Evolutionary conservation across 495 filamentous ascomycete species (phyloP).

Genomic region (Lentithecium fluviatile): DNA sequence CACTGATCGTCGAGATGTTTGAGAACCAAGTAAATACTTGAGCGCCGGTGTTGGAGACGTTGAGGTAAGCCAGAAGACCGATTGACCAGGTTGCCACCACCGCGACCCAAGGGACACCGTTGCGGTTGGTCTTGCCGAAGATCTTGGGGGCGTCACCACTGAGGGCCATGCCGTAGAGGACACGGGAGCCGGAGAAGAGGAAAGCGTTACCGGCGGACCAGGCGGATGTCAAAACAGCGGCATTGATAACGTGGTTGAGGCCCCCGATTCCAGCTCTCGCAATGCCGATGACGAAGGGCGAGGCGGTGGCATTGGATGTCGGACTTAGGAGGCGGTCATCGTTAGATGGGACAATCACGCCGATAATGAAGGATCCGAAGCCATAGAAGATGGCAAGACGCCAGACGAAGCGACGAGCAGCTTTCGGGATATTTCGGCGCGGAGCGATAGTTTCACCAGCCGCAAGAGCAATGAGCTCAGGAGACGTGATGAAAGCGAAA

Average conservation of each 20-base stretch:
- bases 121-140: slow-evolving; percentile 25
- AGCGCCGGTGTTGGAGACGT: slow-evolving; percentile 27
- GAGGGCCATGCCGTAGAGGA: slow-evolving; percentile 31
- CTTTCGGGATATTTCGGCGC: slow-evolving; percentile 31
- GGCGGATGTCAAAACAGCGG: slow-evolving; percentile 30
- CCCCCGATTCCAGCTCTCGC: slow-evolving; percentile 21
- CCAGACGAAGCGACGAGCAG: slow-evolving; percentile 26
- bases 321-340: slow-evolving; percentile 14
- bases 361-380: slow-evolving; percentile 32
- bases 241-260: slow-evolving; percentile 32
- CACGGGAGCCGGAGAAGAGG: slow-evolving; percentile 29
- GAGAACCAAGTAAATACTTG: slow-evolving; percentile 36
- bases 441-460: slow-evolving; percentile 28
- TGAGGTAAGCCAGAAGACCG: slow-evolving; percentile 27
- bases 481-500: slow-evolving; percentile 27
- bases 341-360: slow-evolving; percentile 24
- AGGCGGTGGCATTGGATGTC: slow-evolving; percentile 23
- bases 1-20: slow-evolving; percentile 39
- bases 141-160: slow-evolving; percentile 30
- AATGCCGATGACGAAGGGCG: slow-evolving; percentile 32
- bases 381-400: slow-evolving; percentile 30
- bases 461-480: slow-evolving; percentile 29
- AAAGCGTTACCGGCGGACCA: slow-evolving; percentile 36
- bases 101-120: slow-evolving; percentile 29
- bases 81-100: slow-evolving; percentile 30